Conservation (phyloP, 805 yeast genomes). For the Sugiyamaella lignohabitans region DNA sequence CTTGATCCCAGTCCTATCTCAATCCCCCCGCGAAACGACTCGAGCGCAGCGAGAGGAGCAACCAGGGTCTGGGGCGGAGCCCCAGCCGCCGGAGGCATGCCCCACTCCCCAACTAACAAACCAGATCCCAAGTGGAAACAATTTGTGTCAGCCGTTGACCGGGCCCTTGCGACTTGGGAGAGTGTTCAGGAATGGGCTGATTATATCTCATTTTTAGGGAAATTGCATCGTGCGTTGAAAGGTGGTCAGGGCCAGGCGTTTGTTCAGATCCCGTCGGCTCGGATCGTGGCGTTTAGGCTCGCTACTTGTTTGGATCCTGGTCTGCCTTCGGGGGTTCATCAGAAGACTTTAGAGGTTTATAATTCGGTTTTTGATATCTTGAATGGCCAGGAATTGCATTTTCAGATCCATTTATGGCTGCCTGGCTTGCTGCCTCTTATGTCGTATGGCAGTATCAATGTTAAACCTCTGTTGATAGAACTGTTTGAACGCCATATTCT, state of each 20-base stretch:
- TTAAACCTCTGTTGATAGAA: conserved; percentile 68
- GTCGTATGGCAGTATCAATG: conserved; percentile 82
- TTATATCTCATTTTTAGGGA: conserved; percentile 80
- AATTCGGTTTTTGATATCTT: conserved; percentile 59
- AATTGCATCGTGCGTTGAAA: conserved; percentile 66
- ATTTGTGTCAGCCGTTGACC: conserved; percentile 59
- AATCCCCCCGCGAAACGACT: no score
- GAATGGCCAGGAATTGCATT: conserved; percentile 47
- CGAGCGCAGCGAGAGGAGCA: no score
- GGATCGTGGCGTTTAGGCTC: conserved; percentile 61
- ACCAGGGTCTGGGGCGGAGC: no score
- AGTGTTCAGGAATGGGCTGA: conserved; percentile 96
- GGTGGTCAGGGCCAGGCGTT: conserved; percentile 34
- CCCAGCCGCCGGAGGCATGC: no score
- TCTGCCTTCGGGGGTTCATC: conserved; percentile 94
- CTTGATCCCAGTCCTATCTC: no score
- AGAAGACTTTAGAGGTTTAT: conserved; percentile 76
- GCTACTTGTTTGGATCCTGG: conserved; percentile 74
- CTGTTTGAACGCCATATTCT: conserved; percentile 53
- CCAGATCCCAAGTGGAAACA: conserved; percentile 58
- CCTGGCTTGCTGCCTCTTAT: conserved; percentile 89
- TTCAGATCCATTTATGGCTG: conserved; percentile 68
- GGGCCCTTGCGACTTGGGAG: conserved; percentile 70
- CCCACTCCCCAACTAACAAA: conserved; percentile 7
- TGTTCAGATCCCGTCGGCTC: conserved; percentile 49